Conservation (phyloP, 148 eudicot species). For the Chenopodium formosanum region DNA sequence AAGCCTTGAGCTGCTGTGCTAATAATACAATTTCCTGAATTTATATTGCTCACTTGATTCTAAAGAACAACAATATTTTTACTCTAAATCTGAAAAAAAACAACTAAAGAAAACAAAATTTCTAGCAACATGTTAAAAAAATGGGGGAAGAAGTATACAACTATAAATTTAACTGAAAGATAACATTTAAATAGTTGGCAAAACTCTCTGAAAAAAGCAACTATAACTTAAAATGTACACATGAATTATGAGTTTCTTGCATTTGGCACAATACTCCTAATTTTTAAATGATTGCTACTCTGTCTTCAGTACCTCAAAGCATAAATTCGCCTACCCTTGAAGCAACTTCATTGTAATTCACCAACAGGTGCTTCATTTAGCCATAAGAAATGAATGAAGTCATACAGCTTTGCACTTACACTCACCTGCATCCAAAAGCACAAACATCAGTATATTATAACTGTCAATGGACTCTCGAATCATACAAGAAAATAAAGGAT, state of each 20-base stretch:
- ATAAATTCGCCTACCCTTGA: not conserved
- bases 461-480: not conserved
- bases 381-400: constrained; percentile 80
- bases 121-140: not conserved
- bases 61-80: not conserved
- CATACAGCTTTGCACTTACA: constrained; percentile 65
- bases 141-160: too few relatives aligned
- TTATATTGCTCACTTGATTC: not conserved
- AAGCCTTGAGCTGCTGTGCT: not conserved
- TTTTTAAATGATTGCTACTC: not conserved
- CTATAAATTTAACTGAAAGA: not conserved
- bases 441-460: not conserved
- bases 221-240: constrained; percentile 16
- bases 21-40: not conserved
- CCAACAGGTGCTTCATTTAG: constrained; percentile 88
- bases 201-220: not conserved
- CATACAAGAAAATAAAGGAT: not conserved
- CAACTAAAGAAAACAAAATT: not conserved
- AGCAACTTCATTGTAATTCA: constrained; percentile 56
- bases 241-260: constrained; percentile 1
- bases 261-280: not conserved
- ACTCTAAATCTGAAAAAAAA: too few relatives aligned
- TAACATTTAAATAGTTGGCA: not conserved
- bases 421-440: constrained; percentile 51
- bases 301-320: not conserved